Evolutionary conservation across 192 early-diverging fungal species (phyloP), one percentile per base, ranked within the genome.

Genomic region (Rhizophlyctis rosea): DNA sequence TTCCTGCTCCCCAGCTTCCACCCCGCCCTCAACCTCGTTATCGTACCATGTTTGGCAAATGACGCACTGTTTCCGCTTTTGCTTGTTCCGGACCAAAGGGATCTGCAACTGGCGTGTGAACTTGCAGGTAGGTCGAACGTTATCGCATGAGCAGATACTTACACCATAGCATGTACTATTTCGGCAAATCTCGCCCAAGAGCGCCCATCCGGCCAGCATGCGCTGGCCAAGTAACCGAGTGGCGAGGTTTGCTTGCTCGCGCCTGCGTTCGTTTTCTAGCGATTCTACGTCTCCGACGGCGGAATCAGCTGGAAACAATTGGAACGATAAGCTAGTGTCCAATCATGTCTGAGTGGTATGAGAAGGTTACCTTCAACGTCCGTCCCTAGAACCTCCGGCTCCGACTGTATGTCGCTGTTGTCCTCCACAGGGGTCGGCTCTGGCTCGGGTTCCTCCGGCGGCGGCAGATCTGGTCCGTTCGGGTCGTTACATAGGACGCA

Each of bases 401-500:
- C n/a, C n/a, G n/a, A n/a, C n/a, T n/a, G n/a, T n/a, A n/a, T n/a
- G n/a, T n/a, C n/a, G n/a, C n/a, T n/a, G n/a, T n/a, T n/a, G n/a
- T n/a, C n/a, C n/a, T n/a, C n/a, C n/a, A n/a, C n/a, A n/a, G n/a
- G n/a, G n/a, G n/a, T n/a, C n/a, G n/a, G n/a, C n/a, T n/a, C n/a
- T n/a, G n/a, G n/a, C n/a, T n/a, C n/a, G n/a, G n/a, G n/a, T n/a
- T n/a, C n/a, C n/a, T n/a, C n/a, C n/a, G n/a, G 2, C 0, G 36
- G 30, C 24, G 68, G 68, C 21, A 34, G 62, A 11, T 59, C 31
- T 23, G 69, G 69, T 24, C 50, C 3, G 2, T 47, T n/a, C 18
- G 57, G 54, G 33, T 71, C 69, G 48, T 71, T 57, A 47, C 69
- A 71, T 21, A 71, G 69, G 23, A 61, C 61, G 51, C 69, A 71